Base-by-base conservation (phyloP, 495 filamentous ascomycete species). In the Xeromyces bisporus region DNA sequence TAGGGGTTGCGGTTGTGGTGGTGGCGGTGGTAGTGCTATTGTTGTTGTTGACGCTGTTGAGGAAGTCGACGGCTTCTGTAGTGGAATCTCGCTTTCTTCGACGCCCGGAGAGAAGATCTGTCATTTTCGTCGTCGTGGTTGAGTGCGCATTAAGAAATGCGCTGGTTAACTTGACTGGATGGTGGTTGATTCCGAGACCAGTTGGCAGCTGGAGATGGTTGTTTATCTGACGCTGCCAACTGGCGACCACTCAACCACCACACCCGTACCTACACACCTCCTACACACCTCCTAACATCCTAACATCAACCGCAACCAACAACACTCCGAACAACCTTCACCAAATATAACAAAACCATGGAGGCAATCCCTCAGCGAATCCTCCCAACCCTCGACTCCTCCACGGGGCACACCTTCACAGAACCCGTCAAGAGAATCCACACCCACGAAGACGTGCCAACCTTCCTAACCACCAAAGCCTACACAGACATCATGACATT, bases 401-500 rank as follows among this genome's bases (percentile, higher is more conserved):
- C 46, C 11, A 36, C 28, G 16, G 33, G 46, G n/a, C 51, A 55
- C 32, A 34, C 15, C 8, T 64, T 62, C 31, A 33, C 40, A 29
- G 28, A 39, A 12, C 60, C 60, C 17, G 39, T 18, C 33, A 97
- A 97, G 47, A 63, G 59, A 32, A 99, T 99, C 51, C 56, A 92
- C 53, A 76, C 84, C 27, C 71, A 72, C 32, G 55, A 72, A 21
- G 84, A 93, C 65, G 78, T 96, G 13, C 41, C 65, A 4, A 60
- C 58, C 29, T 99, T 94, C 43, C 64, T 83, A 18, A 63, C 64
- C 16, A 82, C 83, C 17, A 70, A 64, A 47, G 89, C 81, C 10
- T 93, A 96, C 55, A 61, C 64, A 26, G 80, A 93, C 50, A 80
- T 96, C 20, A 75, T 79, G 57, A 66, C 67, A 27, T 99, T 93